Evolutionary conservation across 2,329 filamentous ascomycete species (phyloP), one percentile per base, ranked within the genome.

Genomic region (Ustulina deusta): DNA sequence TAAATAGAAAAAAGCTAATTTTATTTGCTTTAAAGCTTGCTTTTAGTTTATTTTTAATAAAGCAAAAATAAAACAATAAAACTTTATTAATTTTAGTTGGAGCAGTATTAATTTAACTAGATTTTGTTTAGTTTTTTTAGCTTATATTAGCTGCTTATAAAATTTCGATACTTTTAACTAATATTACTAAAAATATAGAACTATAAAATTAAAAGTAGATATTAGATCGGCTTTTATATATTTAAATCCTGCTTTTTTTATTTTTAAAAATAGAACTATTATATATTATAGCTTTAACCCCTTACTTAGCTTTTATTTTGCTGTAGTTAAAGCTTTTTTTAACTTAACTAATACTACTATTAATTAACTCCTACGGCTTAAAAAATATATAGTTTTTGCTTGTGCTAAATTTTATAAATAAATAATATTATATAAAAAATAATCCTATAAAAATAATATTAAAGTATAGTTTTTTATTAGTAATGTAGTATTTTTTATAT

Each of bases 271-370:
- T 1, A 68, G 73, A 11, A 76, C 79, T 3, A 69, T 78, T 1
- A 74, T 89, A 17, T 83, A 86, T 66, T 83, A 85, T 71, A 80
- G 78, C 6, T 81, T 80, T 3, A 79, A 89, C 65, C 87, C 88
- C 0, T 67, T 89, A 0, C 72, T 83, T 5, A 83, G 87, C 0
- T 90, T 86, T 65, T 87, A 90, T 74, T 79, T 89, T 20, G 83
- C 84, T 1, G 75, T 80, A 0, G 84, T 81, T 3, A 81, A 80
- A 65, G 78, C 78, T 1, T 72, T 79, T 0, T 76, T 84, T 2
- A 65, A 76, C 15, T 71, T 78, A 22, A 2, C 58, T 69, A 0
- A 22, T 32, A 6, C 46, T 9, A 1, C 13, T 51, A 15, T 64
- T 13, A 25, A 63, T 4, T 9, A 20, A 25, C 51, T 57, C 25